Evolutionary conservation across 768 basidiomycete species (phyloP), one percentile per base, ranked within the genome.

Genomic region (Myochromella boudieri): DNA sequence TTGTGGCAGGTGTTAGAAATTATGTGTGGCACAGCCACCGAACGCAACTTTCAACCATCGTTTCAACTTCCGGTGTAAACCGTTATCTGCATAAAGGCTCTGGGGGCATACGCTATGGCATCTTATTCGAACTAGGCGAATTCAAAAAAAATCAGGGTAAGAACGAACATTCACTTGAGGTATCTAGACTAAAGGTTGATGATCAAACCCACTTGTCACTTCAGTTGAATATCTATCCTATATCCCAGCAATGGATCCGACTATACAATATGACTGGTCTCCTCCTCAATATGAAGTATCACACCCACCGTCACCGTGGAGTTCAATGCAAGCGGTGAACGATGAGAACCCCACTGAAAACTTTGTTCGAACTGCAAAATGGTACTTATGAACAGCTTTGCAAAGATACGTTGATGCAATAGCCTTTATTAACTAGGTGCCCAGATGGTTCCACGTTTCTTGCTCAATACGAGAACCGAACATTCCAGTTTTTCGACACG

Each of bases 361-460:
- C 54, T 86, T 86, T 58, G 69, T 72, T 17, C 67, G 85, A 9
- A 66, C 64, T 14, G 75, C 77, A 0, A 79, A 76, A 66, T 84
- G 84, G 84, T 82, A 51, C 18, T 60, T 52, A n/a, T 15, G 4
- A 6, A 18, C 14, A 6, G 5, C 14, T 6, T n/a, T 34, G 33
- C 6, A 14, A 12, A n/a, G 33, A 34, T 12, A 6, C 18, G 18
- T 34, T 17, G 33, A 31, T 12, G 6, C 14, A n/a, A n/a, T 6
- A n/a, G 6, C 33, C 28, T 34, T 6, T n/a, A 12, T 4, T 17
- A 6, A 4, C 9, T 20, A 37, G 91, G 84, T 87, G 79, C 53
- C 76, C 81, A 10, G 91, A 94, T 56, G 91, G 89, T 0, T 80
- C 84, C 2, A 73, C 71, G 11, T 65, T 84, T 0, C 72, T 95